Percentiles rank a stretch among this genome's conserved stretches.
Evolutionary conservation across 2,329 filamentous ascomycete species (phyloP).

Genomic region (Penicillium sp.): DNA sequence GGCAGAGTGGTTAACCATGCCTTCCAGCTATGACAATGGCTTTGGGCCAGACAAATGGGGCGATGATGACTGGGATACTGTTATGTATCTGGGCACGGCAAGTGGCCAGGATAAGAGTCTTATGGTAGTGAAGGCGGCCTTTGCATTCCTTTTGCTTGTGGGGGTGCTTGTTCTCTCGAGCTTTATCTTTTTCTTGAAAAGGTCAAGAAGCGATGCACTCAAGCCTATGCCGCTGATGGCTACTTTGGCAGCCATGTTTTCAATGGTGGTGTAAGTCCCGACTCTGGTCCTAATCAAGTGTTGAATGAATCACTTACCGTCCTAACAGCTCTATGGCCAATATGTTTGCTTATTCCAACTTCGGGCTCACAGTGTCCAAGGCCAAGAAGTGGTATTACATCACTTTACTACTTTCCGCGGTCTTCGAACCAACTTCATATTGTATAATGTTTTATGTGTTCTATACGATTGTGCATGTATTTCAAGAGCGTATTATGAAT

Average conservation of each 20-base stretch:
- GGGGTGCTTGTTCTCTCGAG: neutral
- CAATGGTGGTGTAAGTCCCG: neutral
- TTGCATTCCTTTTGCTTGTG: neutral
- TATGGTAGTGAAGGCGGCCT: neutral
- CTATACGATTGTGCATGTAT: neutral
- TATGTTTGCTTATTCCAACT: neutral
- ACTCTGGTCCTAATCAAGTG: too few relatives aligned
- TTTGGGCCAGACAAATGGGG: neutral
- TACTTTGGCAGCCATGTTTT: neutral
- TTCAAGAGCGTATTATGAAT: neutral
- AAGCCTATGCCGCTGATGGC: neutral
- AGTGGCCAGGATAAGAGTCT: too few relatives aligned
- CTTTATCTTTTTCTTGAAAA: neutral
- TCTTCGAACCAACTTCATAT: neutral
- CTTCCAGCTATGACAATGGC: neutral
- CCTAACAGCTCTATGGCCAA: neutral
- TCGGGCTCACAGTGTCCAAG: neutral
- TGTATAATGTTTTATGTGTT: neutral
- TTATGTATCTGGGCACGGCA: neutral
- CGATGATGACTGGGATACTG: too few relatives aligned
- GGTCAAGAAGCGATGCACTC: neutral
- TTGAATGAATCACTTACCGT: neutral
- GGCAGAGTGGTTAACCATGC: neutral
- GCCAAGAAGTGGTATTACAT: neutral
- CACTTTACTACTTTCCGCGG: neutral